Conservation (phyloP, 2,329 filamentous ascomycete genomes). For the Fusarium solani-melongenae region DNA sequence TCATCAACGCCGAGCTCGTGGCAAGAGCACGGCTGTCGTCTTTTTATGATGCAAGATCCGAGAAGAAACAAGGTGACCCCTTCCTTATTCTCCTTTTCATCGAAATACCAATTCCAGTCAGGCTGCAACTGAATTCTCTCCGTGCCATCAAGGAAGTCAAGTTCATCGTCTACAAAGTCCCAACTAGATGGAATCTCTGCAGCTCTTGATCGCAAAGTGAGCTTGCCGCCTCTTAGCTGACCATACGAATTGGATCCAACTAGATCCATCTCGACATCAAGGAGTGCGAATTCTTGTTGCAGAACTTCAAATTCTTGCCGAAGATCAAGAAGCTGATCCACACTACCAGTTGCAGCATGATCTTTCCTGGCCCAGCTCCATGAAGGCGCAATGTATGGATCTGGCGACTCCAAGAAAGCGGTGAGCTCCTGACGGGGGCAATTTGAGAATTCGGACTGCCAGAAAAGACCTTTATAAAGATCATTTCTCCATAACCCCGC, state of each 20-base stretch:
- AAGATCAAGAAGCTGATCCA: not conserved
- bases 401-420: not conserved
- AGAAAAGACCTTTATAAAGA: not conserved
- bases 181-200: not conserved
- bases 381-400: not conserved
- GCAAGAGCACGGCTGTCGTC: not conserved
- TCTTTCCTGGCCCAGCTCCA: not conserved
- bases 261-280: not conserved
- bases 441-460: not conserved
- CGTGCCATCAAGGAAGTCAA: not conserved
- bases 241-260: not conserved
- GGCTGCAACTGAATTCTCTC: not conserved
- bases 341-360: not conserved
- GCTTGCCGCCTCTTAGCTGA: not conserved
- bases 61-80: not conserved
- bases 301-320: not conserved
- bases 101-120: not conserved
- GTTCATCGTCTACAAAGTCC: not conserved
- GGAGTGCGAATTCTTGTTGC: not conserved
- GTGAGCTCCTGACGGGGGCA: not conserved
- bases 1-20: too few species aligned
- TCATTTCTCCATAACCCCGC: slow-evolving; percentile 11
- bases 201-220: not conserved
- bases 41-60: not conserved
- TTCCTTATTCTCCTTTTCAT: not conserved